Percentiles rank a stretch among this genome's conserved stretches.
phyloP scores from a whole-genome alignment of 139 green algal genomes.

The Chloropicon primus region DNA sequence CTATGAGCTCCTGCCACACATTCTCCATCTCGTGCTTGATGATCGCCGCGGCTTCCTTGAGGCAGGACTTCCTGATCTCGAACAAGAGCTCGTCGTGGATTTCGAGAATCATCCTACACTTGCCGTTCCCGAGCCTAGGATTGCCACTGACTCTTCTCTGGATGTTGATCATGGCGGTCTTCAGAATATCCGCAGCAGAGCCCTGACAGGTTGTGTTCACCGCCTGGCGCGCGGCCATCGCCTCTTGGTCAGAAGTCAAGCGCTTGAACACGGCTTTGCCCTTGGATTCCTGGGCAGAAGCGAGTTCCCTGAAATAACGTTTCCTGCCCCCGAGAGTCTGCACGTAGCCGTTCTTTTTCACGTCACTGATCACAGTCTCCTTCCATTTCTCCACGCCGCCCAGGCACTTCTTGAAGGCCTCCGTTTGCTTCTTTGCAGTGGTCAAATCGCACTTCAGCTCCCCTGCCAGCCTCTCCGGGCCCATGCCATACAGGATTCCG shows the following conservation, averaged over 20 bases:
- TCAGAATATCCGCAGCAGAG: constrained; percentile 61
- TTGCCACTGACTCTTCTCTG: constrained; percentile 1
- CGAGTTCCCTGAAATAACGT: background rate
- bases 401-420: constrained; percentile 26
- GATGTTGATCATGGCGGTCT: constrained; percentile 38
- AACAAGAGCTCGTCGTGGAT: constrained; percentile 83
- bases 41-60: background rate
- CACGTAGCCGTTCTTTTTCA: constrained; percentile 18
- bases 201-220: constrained; percentile 43
- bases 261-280: no score
- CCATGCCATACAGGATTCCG: constrained; percentile 64
- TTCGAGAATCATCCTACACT: constrained; percentile 24
- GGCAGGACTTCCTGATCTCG: constrained; percentile 31
- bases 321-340: constrained; percentile 29
- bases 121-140: background rate
- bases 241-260: constrained; percentile 13
- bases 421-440: background rate
- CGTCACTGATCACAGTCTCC: background rate
- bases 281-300: background rate
- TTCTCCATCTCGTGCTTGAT: background rate
- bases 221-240: constrained; percentile 13
- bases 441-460: background rate
- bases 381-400: background rate
- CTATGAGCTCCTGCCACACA: background rate
- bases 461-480: constrained; percentile 11